Evolutionary conservation across 257 asterid genomes (phyloP).

Genomic region (Cinchona pubescens): DNA sequence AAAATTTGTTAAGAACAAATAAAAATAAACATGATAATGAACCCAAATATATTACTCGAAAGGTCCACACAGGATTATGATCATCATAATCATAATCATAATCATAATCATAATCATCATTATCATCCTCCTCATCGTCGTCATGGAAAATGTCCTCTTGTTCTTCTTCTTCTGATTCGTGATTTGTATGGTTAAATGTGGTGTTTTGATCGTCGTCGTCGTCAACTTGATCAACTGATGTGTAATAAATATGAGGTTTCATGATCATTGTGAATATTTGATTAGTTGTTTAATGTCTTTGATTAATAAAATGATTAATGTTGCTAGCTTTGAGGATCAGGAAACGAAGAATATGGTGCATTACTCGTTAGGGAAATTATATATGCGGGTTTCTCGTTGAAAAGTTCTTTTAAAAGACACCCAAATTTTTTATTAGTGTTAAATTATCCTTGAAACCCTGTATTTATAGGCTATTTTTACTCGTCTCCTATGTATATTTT

Average conservation of each 20-base stretch:
- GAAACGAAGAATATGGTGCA: neutral
- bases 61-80: slow-evolving; percentile 55
- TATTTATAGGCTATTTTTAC: no score
- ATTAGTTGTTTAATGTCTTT: neutral
- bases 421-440: no score
- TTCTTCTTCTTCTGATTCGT: neutral
- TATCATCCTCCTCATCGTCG: neutral
- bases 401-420: no score
- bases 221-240: neutral
- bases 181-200: neutral
- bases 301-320: neutral
- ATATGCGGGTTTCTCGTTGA: neutral
- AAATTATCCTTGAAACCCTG: no score
- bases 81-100: slow-evolving; percentile 10
- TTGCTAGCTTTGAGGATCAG: neutral
- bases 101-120: neutral
- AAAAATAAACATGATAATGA: slow-evolving; percentile 38
- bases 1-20: slow-evolving; percentile 41
- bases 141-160: neutral
- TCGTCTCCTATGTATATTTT: no score
- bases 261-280: neutral
- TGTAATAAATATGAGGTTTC: neutral
- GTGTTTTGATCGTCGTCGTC: neutral
- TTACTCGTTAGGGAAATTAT: neutral
- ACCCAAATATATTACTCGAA: slow-evolving; percentile 53